Conservation (phyloP, 495 filamentous ascomycete species). For the Hypoxylon subgilvum region DNA sequence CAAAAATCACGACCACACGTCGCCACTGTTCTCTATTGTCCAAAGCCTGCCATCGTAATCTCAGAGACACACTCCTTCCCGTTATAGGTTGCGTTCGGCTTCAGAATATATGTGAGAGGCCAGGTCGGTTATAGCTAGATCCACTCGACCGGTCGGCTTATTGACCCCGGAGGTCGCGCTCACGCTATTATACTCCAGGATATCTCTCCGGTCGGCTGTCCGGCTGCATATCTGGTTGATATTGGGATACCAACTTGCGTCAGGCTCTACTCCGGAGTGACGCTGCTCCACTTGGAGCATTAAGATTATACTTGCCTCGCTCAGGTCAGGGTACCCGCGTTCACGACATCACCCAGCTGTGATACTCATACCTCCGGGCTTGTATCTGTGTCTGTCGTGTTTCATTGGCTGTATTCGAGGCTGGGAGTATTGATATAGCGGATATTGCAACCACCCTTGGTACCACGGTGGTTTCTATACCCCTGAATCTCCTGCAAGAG, state of each 20-base stretch:
- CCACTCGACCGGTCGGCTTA: conserved; percentile 7
- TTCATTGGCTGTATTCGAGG: conserved; percentile 20
- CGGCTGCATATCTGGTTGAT: conserved; percentile 9
- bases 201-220: conserved; percentile 2
- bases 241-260: conserved; percentile 11
- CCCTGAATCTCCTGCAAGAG: conserved; percentile 31
- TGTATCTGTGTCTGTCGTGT: background rate
- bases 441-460: conserved; percentile 14
- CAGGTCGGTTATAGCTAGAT: conserved; percentile 14
- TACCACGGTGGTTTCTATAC: conserved; percentile 9
- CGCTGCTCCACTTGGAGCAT: conserved; percentile 14
- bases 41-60: background rate
- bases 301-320: background rate
- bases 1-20: background rate
- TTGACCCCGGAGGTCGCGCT: conserved; percentile 3
- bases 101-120: background rate
- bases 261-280: conserved; percentile 6
- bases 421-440: conserved; percentile 1
- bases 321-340: conserved; percentile 1
- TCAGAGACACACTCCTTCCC: background rate
- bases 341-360: conserved; percentile 8
- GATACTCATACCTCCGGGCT: conserved; percentile 6
- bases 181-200: conserved; percentile 6
- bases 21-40: background rate
- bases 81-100: background rate